phyloP scores from a whole-genome alignment of 1,284 basidiomycete genomes.

The Trametes polyzona region DNA sequence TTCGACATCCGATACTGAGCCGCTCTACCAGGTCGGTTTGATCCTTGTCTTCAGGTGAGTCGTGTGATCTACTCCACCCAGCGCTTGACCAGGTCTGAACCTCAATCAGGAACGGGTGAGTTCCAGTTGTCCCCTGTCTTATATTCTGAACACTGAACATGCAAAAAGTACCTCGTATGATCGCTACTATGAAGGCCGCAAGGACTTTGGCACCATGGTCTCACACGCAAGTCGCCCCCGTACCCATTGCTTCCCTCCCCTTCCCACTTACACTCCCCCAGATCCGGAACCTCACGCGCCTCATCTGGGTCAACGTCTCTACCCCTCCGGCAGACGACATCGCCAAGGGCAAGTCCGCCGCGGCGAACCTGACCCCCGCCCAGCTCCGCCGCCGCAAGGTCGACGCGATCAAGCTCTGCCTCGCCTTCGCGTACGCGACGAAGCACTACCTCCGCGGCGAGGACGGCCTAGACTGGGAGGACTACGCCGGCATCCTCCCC shows the following conservation, averaged over 20 bases:
- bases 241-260: not conserved
- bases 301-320: constrained; percentile 81
- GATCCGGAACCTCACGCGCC: constrained; percentile 64
- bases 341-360: constrained; percentile 54
- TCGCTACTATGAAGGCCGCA: constrained; percentile 85
- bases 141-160: not conserved
- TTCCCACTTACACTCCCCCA: constrained; percentile 32
- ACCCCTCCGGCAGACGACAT: constrained; percentile 59
- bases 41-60: constrained; percentile 77
- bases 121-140: not conserved
- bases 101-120: constrained; percentile 37
- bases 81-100: not conserved
- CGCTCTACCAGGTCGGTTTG: constrained; percentile 61
- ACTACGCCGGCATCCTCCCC: constrained; percentile 71
- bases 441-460: constrained; percentile 83
- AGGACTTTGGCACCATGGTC: constrained; percentile 71
- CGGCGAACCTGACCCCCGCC: constrained; percentile 48
- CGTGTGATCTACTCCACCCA: constrained; percentile 2
- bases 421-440: constrained; percentile 70
- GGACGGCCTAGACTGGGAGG: constrained; percentile 68
- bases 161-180: constrained; percentile 72
- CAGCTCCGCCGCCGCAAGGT: constrained; percentile 75
- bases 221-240: constrained; percentile 50
- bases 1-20: not conserved
- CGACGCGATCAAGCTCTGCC: constrained; percentile 67